A percentile compares a stretch with the other conserved stretches of the same genome.
Evolutionary conservation across 768 basidiomycete genomes (phyloP).

Genomic region (Mrakia hoshinonis): DNA sequence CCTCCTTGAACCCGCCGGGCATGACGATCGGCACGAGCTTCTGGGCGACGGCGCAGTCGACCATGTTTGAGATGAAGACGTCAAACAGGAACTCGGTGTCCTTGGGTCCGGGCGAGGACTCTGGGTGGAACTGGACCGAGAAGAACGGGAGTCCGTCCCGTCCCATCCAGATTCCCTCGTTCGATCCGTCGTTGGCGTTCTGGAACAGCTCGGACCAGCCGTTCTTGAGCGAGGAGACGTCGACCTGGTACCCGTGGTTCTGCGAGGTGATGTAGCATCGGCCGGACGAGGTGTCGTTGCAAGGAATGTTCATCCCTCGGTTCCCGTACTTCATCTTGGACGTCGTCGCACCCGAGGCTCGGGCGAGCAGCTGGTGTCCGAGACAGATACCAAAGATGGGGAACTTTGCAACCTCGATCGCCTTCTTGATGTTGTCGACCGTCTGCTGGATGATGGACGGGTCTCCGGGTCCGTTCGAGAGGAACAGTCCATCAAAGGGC

Average conservation of each 20-base stretch:
- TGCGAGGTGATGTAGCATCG: slow-evolving; percentile 98
- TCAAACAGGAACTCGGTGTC: slow-evolving; percentile 99
- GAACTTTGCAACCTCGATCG: slow-evolving; percentile 47
- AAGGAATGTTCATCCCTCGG: slow-evolving; percentile 96
- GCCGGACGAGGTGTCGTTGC: slow-evolving; percentile 84
- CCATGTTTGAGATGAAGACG: slow-evolving; percentile 82
- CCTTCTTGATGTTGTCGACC: slow-evolving; percentile 58
- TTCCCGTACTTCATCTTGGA: slow-evolving; percentile 99
- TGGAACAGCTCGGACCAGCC: slow-evolving; percentile 92
- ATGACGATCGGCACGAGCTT: slow-evolving; percentile 43
- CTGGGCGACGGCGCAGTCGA: slow-evolving; percentile 52
- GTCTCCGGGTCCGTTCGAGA: slow-evolving; percentile 97
- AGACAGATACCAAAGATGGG: slow-evolving; percentile 99
- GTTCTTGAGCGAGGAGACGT: slow-evolving; percentile 61
- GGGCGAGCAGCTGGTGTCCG: slow-evolving; percentile 90
- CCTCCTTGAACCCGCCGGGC: slow-evolving; percentile 55
- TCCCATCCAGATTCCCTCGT: slow-evolving; percentile 92
- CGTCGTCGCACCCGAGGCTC: slow-evolving; percentile 86
- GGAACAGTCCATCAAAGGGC: slow-evolving; percentile 85
- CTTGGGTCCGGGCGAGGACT: slow-evolving; percentile 89
- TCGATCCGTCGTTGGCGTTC: slow-evolving; percentile 95
- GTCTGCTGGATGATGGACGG: slow-evolving; percentile 73
- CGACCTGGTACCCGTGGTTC: slow-evolving; percentile 96
- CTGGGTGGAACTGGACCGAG: slow-evolving; percentile 98
- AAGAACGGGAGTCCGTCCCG: slow-evolving; percentile 76